Conservation (phyloP, 257 asterid species). For the Fraxinus excelsior region DNA sequence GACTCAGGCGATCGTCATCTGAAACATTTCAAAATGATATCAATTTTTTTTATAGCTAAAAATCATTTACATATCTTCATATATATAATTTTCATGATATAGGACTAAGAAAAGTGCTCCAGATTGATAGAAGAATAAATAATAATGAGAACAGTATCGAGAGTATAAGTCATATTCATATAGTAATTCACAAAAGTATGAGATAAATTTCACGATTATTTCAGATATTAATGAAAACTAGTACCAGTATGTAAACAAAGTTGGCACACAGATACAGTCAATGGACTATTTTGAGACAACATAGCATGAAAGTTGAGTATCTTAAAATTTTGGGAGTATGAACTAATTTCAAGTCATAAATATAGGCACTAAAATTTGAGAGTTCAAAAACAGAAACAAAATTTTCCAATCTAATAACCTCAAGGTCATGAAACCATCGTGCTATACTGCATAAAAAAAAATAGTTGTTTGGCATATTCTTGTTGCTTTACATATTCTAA, state of each 20-base stretch:
- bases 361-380: slow-evolving; percentile 9
- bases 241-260: neutral
- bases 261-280: neutral
- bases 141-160: neutral
- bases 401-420: slow-evolving; percentile 2
- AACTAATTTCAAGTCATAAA: slow-evolving; percentile 2
- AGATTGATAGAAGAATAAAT: neutral
- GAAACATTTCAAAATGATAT: slow-evolving; percentile 14
- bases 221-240: neutral
- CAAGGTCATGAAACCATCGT: neutral
- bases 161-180: neutral
- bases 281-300: neutral
- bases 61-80: neutral
- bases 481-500: neutral
- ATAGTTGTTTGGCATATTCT: slow-evolving; percentile 3
- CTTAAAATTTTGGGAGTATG: neutral
- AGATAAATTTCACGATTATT: neutral
- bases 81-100: neutral
- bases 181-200: neutral
- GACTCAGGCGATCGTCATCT: slow-evolving; percentile 35
- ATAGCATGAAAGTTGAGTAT: neutral
- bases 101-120: neutral
- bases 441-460: slow-evolving; percentile 7
- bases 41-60: slow-evolving; percentile 1
- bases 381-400: slow-evolving; percentile 22